A percentile compares a stretch with the other conserved stretches of the same genome.
phyloP scores from a whole-genome alignment of 73 alveolate genomes.

The Paramecium biaurelia region DNA sequence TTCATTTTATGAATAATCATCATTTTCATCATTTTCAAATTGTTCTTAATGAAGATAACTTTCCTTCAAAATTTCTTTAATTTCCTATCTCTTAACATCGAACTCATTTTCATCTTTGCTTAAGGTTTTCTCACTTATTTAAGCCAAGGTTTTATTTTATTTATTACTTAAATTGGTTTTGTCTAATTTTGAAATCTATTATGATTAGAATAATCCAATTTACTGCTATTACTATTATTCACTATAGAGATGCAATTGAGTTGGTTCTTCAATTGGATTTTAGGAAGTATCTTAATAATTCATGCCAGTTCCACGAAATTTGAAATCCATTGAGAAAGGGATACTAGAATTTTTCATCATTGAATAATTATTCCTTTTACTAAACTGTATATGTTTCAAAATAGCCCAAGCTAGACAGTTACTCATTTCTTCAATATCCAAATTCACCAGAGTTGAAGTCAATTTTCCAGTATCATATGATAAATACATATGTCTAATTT shows the following conservation, averaged over 20 bases:
- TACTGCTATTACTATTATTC: not conserved
- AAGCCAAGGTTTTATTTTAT: not conserved
- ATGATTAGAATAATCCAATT: not conserved
- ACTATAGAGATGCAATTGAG: not conserved
- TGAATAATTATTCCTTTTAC: not conserved
- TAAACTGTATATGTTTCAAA: conserved; percentile 57
- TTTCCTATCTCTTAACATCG: not conserved
- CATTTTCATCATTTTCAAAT: conserved; percentile 46
- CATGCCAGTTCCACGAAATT: not conserved
- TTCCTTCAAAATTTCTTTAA: conserved; percentile 31
- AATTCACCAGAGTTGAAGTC: conserved; percentile 65
- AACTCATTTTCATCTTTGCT: conserved; percentile 1
- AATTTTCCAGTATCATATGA: conserved; percentile 69
- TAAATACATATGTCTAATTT: conserved; percentile 52
- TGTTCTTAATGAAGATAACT: not conserved
- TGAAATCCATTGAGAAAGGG: conserved; percentile 21
- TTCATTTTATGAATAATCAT: conserved; percentile 33
- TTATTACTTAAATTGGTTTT: not conserved
- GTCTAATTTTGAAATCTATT: not conserved
- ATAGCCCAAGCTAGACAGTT: conserved; percentile 69
- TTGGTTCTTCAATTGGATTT: conserved; percentile 46
- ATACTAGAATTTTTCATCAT: conserved; percentile 29
- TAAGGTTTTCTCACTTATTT: not conserved
- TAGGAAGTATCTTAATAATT: conserved; percentile 18
- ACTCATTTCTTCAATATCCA: conserved; percentile 76